A percentile compares a stretch with the other conserved stretches of the same genome.
Evolutionary conservation across 768 basidiomycete genomes (phyloP).

Genomic region (Tulasnella sp.): DNA sequence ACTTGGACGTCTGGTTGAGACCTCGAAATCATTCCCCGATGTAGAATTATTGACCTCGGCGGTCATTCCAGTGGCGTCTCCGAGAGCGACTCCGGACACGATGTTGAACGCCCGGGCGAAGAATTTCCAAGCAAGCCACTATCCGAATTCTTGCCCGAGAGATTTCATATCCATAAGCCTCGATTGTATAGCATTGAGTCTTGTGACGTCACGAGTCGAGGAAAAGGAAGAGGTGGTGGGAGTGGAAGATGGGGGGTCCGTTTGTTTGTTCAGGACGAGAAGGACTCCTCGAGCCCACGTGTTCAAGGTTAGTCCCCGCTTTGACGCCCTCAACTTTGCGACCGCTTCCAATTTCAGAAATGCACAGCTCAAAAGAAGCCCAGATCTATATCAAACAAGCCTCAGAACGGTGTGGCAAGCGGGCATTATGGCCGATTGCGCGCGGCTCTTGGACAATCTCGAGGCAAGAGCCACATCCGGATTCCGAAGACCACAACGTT

Average conservation of each 20-base stretch:
- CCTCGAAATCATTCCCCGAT: background rate
- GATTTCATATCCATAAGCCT: background rate
- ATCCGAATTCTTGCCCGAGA: background rate
- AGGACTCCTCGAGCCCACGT: no score
- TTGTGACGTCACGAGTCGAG: background rate
- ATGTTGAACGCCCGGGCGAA: background rate
- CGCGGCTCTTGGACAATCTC: no score
- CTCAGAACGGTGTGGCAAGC: no score
- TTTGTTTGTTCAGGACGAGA: background rate
- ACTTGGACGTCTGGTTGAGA: background rate
- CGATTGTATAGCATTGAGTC: background rate
- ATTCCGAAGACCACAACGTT: background rate
- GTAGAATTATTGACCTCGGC: background rate
- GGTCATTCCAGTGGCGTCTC: background rate
- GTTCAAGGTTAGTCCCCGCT: no score
- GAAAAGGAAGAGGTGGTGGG: background rate
- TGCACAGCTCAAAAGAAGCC: no score
- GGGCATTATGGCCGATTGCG: no score
- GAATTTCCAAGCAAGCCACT: background rate
- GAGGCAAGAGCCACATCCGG: background rate
- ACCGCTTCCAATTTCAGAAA: no score
- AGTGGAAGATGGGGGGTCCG: background rate
- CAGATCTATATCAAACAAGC: no score
- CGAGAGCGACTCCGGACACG: background rate
- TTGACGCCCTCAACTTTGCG: no score